Evolutionary conservation across 331 rosid species (phyloP).

Genomic region (Stylosanthes scabra): DNA sequence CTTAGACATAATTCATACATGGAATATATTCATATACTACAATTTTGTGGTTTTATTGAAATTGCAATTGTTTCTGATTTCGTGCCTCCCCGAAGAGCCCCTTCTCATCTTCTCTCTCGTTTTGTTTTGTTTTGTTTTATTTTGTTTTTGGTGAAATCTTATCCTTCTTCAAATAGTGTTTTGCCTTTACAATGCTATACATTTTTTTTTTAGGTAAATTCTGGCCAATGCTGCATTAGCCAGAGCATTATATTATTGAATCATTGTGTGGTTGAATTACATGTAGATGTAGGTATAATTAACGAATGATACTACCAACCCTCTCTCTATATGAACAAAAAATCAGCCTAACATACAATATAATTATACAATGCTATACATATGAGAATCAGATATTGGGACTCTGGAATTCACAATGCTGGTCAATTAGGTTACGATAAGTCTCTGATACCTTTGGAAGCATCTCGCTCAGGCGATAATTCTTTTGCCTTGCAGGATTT

Average conservation of each 20-base stretch:
- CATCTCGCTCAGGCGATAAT: conserved; percentile 45
- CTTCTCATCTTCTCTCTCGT: too few species aligned
- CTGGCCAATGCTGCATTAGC: conserved; percentile 17
- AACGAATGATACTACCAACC: conserved; percentile 53
- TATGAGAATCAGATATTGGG: conserved; percentile 92
- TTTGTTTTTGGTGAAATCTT: conserved; percentile 43
- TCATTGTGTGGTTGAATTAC: conserved; percentile 55
- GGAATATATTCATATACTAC: too few species aligned
- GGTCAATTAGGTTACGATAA: conserved; percentile 40
- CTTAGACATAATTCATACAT: too few species aligned
- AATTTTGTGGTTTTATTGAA: too few species aligned
- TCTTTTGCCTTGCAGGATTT: conserved; percentile 45
- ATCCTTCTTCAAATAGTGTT: conserved; percentile 67
- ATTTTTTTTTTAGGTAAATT: background rate
- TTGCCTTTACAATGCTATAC: conserved; percentile 94
- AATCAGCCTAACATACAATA: conserved; percentile 12
- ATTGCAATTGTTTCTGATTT: too few species aligned
- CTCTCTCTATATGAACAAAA: conserved; percentile 46
- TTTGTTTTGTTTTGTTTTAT: too few species aligned
- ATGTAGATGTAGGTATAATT: conserved; percentile 42
- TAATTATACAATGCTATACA: too few species aligned
- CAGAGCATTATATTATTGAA: conserved; percentile 63
- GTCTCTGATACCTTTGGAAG: conserved; percentile 45
- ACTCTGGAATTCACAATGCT: conserved; percentile 47
- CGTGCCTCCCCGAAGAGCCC: too few species aligned